These are phyloP conservation scores for Dothideomycetidae sp. DNA, from an alignment of 2,329 filamentous ascomycete species.

Conservation along the genomic window DNA sequence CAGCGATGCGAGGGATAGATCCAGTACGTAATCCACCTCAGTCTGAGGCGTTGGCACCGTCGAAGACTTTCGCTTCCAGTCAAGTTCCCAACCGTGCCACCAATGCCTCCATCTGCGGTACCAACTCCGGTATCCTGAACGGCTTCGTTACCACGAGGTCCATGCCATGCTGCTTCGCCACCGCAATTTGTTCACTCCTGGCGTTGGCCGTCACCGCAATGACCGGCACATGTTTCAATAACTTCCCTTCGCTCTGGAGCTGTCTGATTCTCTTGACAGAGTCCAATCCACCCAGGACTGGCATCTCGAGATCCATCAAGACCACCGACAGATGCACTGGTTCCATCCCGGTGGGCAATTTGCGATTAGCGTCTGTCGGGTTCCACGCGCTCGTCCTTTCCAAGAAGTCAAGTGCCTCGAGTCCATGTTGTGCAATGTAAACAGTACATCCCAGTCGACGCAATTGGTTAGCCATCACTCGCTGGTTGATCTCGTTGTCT, in stretches of 20 bases:
- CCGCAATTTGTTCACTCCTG: constrained; percentile 32
- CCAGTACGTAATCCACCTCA: too few relatives aligned
- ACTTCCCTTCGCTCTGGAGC: constrained; percentile 39
- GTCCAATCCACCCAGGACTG: constrained; percentile 61
- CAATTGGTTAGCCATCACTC: constrained; percentile 19
- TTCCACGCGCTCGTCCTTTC: constrained; percentile 13
- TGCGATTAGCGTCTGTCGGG: constrained; percentile 6
- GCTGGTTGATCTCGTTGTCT: constrained; percentile 21
- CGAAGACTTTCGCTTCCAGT: too few relatives aligned
- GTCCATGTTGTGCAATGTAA: constrained; percentile 17
- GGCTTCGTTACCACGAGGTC: constrained; percentile 23
- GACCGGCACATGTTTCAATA: constrained; percentile 50
- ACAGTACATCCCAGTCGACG: constrained; percentile 17
- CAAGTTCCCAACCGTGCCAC: constrained; percentile 12
- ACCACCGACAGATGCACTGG: constrained; percentile 2
- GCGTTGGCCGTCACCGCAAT: constrained; percentile 64
- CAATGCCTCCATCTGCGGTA: constrained; percentile 21
- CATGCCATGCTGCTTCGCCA: constrained; percentile 12
- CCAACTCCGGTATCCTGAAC: constrained; percentile 21
- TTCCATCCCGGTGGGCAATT: neutral
- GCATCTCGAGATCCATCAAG: constrained; percentile 43
- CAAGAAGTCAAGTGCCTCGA: constrained; percentile 17
- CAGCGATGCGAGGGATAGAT: too few relatives aligned
- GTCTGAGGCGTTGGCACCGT: too few relatives aligned
- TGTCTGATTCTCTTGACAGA: constrained; percentile 52